These are phyloP conservation scores for Suillus hirtellus DNA, from an alignment of 768 basidiomycete species.

Conservation along the genomic window DNA sequence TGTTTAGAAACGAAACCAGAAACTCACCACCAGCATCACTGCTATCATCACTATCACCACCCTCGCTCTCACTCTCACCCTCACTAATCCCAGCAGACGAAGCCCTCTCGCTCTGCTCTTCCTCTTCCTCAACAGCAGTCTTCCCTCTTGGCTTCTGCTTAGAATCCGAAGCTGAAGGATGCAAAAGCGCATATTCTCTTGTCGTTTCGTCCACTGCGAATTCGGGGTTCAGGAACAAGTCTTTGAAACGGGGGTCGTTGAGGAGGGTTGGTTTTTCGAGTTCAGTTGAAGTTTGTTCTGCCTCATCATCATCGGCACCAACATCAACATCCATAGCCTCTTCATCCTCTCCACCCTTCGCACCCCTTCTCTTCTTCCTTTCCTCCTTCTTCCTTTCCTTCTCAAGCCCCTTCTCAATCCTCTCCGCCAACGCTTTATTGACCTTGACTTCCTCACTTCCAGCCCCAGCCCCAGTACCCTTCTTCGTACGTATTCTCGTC, in stretches of 20 bases:
- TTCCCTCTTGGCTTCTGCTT: slow-evolving; percentile 46
- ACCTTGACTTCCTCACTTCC: slow-evolving; percentile 61
- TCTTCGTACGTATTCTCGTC: slow-evolving; percentile 87
- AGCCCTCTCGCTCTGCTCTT: slow-evolving; percentile 77
- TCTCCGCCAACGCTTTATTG: slow-evolving; percentile 86
- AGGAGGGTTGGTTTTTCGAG: slow-evolving; percentile 52
- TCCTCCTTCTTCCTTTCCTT: slow-evolving; percentile 56
- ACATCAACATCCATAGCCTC: slow-evolving; percentile 30
- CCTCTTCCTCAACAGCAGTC: slow-evolving; percentile 88
- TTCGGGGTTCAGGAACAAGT: slow-evolving; percentile 87
- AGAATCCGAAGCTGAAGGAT: slow-evolving; percentile 67
- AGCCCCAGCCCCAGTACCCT: slow-evolving; percentile 37
- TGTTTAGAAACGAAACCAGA: not conserved
- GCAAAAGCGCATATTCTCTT: slow-evolving; percentile 89
- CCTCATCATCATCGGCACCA: slow-evolving; percentile 20
- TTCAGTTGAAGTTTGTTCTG: slow-evolving; percentile 17
- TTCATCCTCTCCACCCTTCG: slow-evolving; percentile 27
- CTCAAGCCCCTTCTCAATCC: slow-evolving; percentile 68
- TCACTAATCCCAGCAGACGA: slow-evolving; percentile 59
- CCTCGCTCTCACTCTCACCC: slow-evolving; percentile 44
- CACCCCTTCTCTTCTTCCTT: slow-evolving; percentile 45
- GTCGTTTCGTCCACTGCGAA: slow-evolving; percentile 89
- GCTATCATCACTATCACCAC: slow-evolving; percentile 42
- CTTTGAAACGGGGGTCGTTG: slow-evolving; percentile 85
- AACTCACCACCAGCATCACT: slow-evolving; percentile 58